Conservation (phyloP, 1,284 basidiomycete species). For the Ceratobasidium sp. region DNA sequence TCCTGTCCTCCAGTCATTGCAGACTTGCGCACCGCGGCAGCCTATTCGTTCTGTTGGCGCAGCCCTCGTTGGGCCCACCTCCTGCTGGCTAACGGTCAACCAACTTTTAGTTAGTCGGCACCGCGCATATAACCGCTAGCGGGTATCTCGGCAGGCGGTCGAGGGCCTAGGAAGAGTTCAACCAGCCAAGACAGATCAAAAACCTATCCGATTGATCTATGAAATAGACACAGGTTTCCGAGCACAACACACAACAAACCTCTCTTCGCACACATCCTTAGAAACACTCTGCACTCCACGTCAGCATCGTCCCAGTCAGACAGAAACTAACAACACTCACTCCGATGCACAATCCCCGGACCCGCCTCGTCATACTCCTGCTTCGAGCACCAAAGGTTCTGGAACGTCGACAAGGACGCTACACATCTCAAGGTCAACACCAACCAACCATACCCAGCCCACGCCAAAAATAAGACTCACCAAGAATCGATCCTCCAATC, state of each 20-base stretch:
- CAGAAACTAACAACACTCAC: conserved; percentile 53
- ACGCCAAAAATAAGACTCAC: conserved; percentile 30
- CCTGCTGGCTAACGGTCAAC: too few relatives aligned
- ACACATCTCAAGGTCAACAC: neutral
- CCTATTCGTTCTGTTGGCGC: too few relatives aligned
- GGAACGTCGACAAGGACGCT: conserved; percentile 96
- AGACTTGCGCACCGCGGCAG: too few relatives aligned
- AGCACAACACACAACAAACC: too few relatives aligned
- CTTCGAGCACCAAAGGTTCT: conserved; percentile 93
- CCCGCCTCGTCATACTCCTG: conserved; percentile 93
- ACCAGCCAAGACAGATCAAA: conserved; percentile 60
- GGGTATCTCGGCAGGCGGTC: too few relatives aligned
- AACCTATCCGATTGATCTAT: neutral
- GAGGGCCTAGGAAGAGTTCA: too few relatives aligned
- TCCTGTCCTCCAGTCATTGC: too few relatives aligned
- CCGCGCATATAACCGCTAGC: too few relatives aligned
- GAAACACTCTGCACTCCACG: conserved; percentile 50
- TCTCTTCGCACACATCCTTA: conserved; percentile 9
- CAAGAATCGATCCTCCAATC: conserved; percentile 98
- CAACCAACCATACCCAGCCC: too few relatives aligned
- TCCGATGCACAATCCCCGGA: conserved; percentile 87
- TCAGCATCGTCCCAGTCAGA: neutral
- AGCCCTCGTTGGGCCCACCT: too few relatives aligned
- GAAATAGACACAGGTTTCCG: neutral
- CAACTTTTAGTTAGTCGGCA: too few relatives aligned